These are phyloP conservation scores for Castanea crenata DNA, from an alignment of 306 rosid species.

Conservation along the genomic window DNA sequence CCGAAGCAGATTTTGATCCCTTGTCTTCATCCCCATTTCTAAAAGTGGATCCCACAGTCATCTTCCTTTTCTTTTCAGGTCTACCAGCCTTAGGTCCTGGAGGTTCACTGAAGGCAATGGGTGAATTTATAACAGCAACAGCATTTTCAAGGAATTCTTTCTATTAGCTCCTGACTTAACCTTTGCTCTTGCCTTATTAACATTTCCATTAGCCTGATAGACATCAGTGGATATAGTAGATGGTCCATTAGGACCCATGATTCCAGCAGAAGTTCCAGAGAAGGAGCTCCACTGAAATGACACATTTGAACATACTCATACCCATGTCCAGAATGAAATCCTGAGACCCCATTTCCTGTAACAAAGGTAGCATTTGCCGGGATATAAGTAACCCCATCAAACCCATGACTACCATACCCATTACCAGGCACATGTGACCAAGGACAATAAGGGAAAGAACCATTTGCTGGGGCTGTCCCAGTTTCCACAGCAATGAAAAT, in stretches of 20 bases:
- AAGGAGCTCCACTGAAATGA: slow-evolving; percentile 73
- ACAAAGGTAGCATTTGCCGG: slow-evolving; percentile 57
- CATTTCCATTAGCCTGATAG: slow-evolving; percentile 58
- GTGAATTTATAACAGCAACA: slow-evolving; percentile 43
- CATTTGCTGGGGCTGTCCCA: slow-evolving; percentile 87
- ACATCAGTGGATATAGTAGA: slow-evolving; percentile 44
- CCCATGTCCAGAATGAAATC: slow-evolving; percentile 63
- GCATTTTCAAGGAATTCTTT: slow-evolving; percentile 43
- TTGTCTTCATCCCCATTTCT: slow-evolving; percentile 57
- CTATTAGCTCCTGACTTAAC: slow-evolving; percentile 55
- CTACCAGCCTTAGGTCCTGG: slow-evolving; percentile 43
- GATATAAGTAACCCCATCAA: slow-evolving; percentile 73
- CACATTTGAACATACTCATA: slow-evolving; percentile 75
- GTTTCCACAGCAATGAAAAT: slow-evolving; percentile 85
- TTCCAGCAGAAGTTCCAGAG: slow-evolving; percentile 57
- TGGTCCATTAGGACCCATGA: slow-evolving; percentile 54
- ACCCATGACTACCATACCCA: slow-evolving; percentile 75
- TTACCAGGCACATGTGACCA: slow-evolving; percentile 74
- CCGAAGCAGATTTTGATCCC: slow-evolving; percentile 47
- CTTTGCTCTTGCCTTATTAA: slow-evolving; percentile 57
- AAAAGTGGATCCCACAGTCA: slow-evolving; percentile 45
- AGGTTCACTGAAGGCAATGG: slow-evolving; percentile 37
- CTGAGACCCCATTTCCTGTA: slow-evolving; percentile 68
- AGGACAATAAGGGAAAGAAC: slow-evolving; percentile 88
- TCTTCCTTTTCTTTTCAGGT: slow-evolving; percentile 72